These are phyloP conservation scores for Wickerhamiella cacticola DNA, from an alignment of 805 yeast genomes.

Conservation along the genomic window DNA sequence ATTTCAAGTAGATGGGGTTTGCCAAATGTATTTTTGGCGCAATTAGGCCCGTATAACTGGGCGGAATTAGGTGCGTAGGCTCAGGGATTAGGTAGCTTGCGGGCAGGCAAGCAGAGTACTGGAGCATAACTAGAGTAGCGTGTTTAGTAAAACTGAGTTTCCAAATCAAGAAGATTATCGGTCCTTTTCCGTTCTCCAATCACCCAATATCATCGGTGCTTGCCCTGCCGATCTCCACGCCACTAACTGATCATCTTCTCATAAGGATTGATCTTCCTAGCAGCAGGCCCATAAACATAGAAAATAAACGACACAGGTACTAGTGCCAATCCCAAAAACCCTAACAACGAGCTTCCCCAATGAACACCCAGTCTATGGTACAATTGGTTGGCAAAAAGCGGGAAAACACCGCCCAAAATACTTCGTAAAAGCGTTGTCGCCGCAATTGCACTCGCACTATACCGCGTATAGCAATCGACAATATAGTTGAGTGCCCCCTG, in stretches of 20 bases:
- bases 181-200: no score
- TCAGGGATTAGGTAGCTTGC: no score
- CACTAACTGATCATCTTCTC: conserved; percentile 9
- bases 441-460: conserved; percentile 55
- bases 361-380: conserved; percentile 38
- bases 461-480: conserved; percentile 47
- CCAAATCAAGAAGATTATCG: no score
- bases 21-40: no score
- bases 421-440: conserved; percentile 50
- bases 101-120: no score
- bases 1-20: no score
- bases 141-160: no score
- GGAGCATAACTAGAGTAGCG: no score
- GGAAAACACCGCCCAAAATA: conserved; percentile 47
- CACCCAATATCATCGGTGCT: no score
- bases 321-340: conserved; percentile 35
- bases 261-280: conserved; percentile 19
- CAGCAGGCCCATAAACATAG: conserved; percentile 35
- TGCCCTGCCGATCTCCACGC: background rate
- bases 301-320: conserved; percentile 42
- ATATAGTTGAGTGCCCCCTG: conserved; percentile 52
- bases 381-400: conserved; percentile 52
- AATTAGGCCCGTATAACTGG: no score
- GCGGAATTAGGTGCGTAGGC: no score
- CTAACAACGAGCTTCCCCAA: conserved; percentile 45